Evolutionary conservation across 164 flowering plant genomes (phyloP).

Genomic region (Houttuynia cordata): DNA sequence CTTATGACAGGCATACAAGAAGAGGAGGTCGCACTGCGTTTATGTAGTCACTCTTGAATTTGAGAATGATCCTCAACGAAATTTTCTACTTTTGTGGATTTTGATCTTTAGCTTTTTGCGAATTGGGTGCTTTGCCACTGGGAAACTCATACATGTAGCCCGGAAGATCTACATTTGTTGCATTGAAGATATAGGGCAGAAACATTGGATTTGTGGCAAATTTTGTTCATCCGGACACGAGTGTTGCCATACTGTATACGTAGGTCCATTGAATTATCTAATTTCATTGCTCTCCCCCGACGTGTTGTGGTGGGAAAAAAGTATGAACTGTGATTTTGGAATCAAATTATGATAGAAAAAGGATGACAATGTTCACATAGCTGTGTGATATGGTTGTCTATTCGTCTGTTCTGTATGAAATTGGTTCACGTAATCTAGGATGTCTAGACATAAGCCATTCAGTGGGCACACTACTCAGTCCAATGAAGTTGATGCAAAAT

Average conservation of each 20-base stretch:
- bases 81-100: neutral
- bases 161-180: neutral
- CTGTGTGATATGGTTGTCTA: no score
- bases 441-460: no score
- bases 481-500: no score
- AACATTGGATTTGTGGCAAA: neutral
- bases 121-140: neutral
- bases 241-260: neutral
- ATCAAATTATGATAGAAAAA: no score
- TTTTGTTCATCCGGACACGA: neutral
- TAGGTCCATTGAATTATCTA: no score
- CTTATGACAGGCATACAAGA: slow-evolving; percentile 73
- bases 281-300: neutral
- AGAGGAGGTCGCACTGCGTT: slow-evolving; percentile 84
- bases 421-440: no score
- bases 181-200: neutral
- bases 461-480: no score
- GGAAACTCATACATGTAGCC: no score
- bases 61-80: neutral
- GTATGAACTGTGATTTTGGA: no score
- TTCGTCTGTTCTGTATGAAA: no score
- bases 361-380: no score
- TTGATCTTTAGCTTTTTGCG: no score
- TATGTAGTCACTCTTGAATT: slow-evolving; percentile 22
- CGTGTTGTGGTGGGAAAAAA: neutral